Percentiles rank a stretch among this genome's conserved stretches.
Evolutionary conservation across 371 early-diverging fungal species (phyloP).

Genomic region (Mucor racemosus): DNA sequence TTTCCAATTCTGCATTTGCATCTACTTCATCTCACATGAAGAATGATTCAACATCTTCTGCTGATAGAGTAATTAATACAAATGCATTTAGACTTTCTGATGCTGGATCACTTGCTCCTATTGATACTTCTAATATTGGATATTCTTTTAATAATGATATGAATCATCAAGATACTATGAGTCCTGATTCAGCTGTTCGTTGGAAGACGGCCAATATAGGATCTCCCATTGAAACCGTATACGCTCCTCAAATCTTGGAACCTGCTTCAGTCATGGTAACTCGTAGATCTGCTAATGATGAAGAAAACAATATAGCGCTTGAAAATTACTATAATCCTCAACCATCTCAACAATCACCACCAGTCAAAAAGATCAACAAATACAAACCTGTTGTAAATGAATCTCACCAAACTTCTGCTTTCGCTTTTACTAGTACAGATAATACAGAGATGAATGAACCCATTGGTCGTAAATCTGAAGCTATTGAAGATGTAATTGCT

Average conservation of each 20-base stretch:
- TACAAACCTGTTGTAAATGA: not conserved
- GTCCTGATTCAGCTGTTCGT: conserved; percentile 28
- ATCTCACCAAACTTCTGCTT: not conserved
- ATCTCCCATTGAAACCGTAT: conserved; percentile 37
- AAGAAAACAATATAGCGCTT: not conserved
- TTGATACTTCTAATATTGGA: conserved; percentile 11
- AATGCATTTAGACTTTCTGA: conserved; percentile 22
- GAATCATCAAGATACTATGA: not conserved
- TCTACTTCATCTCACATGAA: not conserved
- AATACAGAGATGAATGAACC: not conserved
- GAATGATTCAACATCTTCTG: not conserved
- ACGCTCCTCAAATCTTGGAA: conserved; percentile 22
- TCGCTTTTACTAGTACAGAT: not conserved
- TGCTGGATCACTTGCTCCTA: conserved; percentile 16
- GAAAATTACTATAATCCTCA: conserved; percentile 6
- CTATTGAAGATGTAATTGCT: conserved; percentile 18
- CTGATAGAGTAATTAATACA: conserved; percentile 13
- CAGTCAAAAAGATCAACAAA: not conserved
- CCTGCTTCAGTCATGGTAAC: conserved; percentile 33
- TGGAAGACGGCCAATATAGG: conserved; percentile 39
- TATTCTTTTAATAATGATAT: not conserved
- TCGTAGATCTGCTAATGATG: conserved; percentile 2
- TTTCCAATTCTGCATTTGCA: not conserved
- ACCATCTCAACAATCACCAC: not conserved
- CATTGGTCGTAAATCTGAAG: conserved; percentile 16